phyloP scores from a whole-genome alignment of 176 grass and related monocot genomes.

The Stipa capillata region DNA sequence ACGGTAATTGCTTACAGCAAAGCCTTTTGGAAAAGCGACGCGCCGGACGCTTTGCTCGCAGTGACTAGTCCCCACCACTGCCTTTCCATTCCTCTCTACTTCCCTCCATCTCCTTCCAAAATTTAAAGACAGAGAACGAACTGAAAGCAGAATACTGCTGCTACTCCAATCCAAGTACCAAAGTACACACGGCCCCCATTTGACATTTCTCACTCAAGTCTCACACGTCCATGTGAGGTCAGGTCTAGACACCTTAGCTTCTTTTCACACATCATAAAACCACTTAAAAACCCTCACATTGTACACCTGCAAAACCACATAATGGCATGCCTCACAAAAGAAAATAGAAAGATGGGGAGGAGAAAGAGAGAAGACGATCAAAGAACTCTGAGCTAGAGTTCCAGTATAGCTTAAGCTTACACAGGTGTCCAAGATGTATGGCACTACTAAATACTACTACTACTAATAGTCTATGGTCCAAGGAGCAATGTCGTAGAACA shows the following conservation, averaged over 20 bases:
- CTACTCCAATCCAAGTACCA: background rate
- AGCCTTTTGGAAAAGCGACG: slow-evolving; percentile 10
- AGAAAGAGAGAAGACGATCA: background rate
- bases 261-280: background rate
- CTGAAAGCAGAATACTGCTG: background rate
- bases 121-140: background rate
- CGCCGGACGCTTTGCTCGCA: no score
- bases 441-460: background rate
- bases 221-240: background rate
- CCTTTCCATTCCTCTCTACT: background rate
- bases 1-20: background rate
- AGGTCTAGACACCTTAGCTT: background rate
- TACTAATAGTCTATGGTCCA: background rate
- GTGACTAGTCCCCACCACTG: no score
- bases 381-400: slow-evolving; percentile 17
- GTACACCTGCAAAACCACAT: background rate
- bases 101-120: slow-evolving; percentile 22
- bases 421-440: background rate
- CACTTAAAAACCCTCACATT: background rate
- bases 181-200: background rate
- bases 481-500: background rate
- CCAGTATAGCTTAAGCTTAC: slow-evolving; percentile 2
- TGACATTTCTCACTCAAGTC: background rate
- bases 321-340: background rate
- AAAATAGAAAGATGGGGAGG: background rate